Base-by-base conservation (phyloP, 352 stramenopile species). In the Pythium sukuiense region DNA sequence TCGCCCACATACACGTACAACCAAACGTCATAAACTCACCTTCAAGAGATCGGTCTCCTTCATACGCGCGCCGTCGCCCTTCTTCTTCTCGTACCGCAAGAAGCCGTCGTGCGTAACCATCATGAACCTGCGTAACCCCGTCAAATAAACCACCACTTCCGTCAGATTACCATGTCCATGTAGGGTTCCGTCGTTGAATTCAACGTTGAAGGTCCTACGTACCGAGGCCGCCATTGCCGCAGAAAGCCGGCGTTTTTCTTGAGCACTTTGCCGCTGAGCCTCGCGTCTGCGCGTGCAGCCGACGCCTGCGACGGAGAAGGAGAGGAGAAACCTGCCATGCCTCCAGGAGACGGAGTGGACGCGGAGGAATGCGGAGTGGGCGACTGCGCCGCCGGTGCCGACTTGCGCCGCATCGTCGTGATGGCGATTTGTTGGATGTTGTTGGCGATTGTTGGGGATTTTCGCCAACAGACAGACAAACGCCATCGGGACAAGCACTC, bases 31-130 rank as follows among this genome's bases (percentile, higher is more conserved):
- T 14, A 52, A 35, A 20, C 70, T 33, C 33, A 90, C 84, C 78
- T 84, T 90, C 57, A 90, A 73, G 24, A 93, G 73, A 64, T 93
- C 85, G 26, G 89, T 81, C 56, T 86, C 77, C 68, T 89, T 93
- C 54, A 65, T 68, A 24, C 83, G 87, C 14, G 55, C 56, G 1
- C 63, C 72, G 61, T 86, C 73, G 12, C 59, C 62, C 62, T 87
- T 88, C 76, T 89, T 93, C 67, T 81, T 86, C 62, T 81, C 77
- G 63, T 91, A 93, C 32, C 71, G 62, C 54, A 93, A 61, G 74
- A 85, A 83, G 0, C 82, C 85, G n/a, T 90, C 82, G 20, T 67
- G 61, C 43, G 85, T 88, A 43, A 93, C 76, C 3, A 79, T 54
- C 56, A 71, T 75, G 11, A 37, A 52, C 18, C 65, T 70, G 24